Conservation (phyloP, 2,329 filamentous ascomycete genomes). For the Aotearoamyces nothofagi region DNA sequence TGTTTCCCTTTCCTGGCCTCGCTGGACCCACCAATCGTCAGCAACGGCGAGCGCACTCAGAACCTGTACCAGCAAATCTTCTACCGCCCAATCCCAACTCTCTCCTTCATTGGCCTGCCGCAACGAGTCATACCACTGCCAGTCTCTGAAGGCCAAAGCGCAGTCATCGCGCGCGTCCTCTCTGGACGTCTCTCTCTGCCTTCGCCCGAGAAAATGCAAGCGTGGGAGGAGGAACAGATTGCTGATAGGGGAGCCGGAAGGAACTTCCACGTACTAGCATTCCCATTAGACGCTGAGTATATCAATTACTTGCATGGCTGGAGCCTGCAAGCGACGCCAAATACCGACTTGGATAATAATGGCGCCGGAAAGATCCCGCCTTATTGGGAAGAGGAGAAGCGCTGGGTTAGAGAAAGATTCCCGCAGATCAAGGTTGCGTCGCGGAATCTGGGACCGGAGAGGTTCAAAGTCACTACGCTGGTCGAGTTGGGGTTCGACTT, state of each 20-base stretch:
- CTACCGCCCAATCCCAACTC: slow-evolving; percentile 57
- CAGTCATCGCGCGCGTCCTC: slow-evolving; percentile 64
- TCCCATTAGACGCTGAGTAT: slow-evolving; percentile 49
- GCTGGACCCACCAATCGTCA: slow-evolving; percentile 39
- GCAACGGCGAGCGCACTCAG: slow-evolving; percentile 52
- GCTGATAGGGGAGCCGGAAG: slow-evolving; percentile 26
- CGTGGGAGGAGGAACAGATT: slow-evolving; percentile 42
- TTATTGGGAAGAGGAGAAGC: slow-evolving; percentile 53
- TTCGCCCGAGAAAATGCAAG: slow-evolving; percentile 42
- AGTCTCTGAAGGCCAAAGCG: slow-evolving; percentile 62
- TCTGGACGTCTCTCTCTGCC: slow-evolving; percentile 56
- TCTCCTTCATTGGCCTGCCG: slow-evolving; percentile 62
- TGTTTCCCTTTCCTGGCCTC: slow-evolving; percentile 56
- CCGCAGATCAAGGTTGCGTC: slow-evolving; percentile 46
- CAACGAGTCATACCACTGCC: slow-evolving; percentile 85
- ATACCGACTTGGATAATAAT: slow-evolving; percentile 17
- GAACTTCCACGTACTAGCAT: slow-evolving; percentile 32
- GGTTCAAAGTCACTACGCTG: slow-evolving; percentile 51
- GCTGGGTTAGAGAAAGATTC: slow-evolving; percentile 47
- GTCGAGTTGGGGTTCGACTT: slow-evolving; percentile 58
- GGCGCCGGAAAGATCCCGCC: slow-evolving; percentile 51
- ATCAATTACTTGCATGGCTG: slow-evolving; percentile 55
- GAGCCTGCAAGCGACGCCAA: slow-evolving; percentile 33
- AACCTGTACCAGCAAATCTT: slow-evolving; percentile 71
- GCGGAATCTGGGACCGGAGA: slow-evolving; percentile 53